These are phyloP conservation scores for Ophiostoma quercus DNA, from an alignment of 2,329 filamentous ascomycete species.

Conservation along the genomic window DNA sequence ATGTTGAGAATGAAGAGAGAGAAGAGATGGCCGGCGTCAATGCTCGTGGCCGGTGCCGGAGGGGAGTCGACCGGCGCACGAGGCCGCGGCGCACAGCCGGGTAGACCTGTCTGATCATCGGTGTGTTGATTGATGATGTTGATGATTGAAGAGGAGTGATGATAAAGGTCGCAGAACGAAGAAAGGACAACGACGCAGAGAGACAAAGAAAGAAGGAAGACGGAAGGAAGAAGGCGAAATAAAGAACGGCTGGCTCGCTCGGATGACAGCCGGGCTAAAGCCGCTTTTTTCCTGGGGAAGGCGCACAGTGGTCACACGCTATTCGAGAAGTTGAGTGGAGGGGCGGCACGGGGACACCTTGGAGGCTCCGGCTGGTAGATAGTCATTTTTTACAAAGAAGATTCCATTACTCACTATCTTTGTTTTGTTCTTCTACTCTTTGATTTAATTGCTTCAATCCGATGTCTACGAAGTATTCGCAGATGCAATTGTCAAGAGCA, in stretches of 20 bases:
- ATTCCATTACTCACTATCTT: too few species aligned
- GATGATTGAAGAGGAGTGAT: too few species aligned
- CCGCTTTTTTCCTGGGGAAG: conserved; percentile 7
- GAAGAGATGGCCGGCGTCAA: neutral
- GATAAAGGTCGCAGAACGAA: too few species aligned
- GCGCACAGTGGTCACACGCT: neutral
- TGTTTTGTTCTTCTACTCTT: too few species aligned
- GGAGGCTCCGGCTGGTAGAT: neutral
- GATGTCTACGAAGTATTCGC: too few species aligned
- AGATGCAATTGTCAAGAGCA: too few species aligned
- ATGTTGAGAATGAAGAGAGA: neutral
- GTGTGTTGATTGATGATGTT: too few species aligned
- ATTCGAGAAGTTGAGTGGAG: neutral
- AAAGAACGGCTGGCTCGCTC: neutral
- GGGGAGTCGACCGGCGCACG: conserved; percentile 21
- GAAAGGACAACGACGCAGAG: too few species aligned
- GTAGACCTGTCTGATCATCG: conserved; percentile 23
- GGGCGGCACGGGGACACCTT: neutral
- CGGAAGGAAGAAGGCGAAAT: neutral
- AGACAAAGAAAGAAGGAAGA: neutral
- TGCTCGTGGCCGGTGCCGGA: conserved; percentile 16
- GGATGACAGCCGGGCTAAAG: conserved; percentile 4
- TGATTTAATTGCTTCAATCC: too few species aligned
- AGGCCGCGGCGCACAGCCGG: conserved; percentile 24
- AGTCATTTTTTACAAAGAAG: too few species aligned